These are phyloP conservation scores for Beauveria sp. DNA, from an alignment of 2,329 filamentous ascomycete species.

Conservation along the genomic window DNA sequence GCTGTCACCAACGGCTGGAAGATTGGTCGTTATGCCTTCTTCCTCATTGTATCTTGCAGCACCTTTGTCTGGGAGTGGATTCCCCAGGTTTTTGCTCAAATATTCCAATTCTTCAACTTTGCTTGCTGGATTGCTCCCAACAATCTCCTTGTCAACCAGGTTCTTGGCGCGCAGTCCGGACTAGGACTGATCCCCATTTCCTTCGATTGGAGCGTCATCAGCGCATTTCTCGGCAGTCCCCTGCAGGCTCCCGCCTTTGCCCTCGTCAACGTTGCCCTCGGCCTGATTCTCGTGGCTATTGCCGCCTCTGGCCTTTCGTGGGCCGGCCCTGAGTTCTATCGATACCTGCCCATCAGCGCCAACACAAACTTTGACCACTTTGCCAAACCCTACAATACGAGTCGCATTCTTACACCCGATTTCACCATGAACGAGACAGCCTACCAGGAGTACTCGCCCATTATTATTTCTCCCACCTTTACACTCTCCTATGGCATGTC, in stretches of 20 bases:
- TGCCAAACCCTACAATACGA: conserved; percentile 47
- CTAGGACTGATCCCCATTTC: conserved; percentile 56
- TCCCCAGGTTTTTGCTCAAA: conserved; percentile 51
- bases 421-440: conserved; percentile 45
- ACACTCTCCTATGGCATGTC: conserved; percentile 47
- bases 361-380: conserved; percentile 53
- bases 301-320: conserved; percentile 47
- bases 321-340: conserved; percentile 40
- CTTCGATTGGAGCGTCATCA: conserved; percentile 58
- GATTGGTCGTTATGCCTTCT: conserved; percentile 50
- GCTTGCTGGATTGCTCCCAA: conserved; percentile 55
- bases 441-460: conserved; percentile 50
- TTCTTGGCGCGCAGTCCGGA: conserved; percentile 56
- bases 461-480: conserved; percentile 48
- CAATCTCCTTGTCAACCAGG: conserved; percentile 53
- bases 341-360: conserved; percentile 49
- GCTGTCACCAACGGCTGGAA: conserved; percentile 41
- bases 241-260: conserved; percentile 53
- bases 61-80: conserved; percentile 53
- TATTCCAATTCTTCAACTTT: conserved; percentile 52
- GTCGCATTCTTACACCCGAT: conserved; percentile 44
- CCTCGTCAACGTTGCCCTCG: conserved; percentile 49
- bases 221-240: conserved; percentile 48
- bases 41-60: conserved; percentile 41
- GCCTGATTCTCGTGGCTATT: conserved; percentile 42